Evolutionary conservation across 345 rosid genomes (phyloP), one percentile per base, ranked within the genome.

Genomic region (Citrus unshiu): DNA sequence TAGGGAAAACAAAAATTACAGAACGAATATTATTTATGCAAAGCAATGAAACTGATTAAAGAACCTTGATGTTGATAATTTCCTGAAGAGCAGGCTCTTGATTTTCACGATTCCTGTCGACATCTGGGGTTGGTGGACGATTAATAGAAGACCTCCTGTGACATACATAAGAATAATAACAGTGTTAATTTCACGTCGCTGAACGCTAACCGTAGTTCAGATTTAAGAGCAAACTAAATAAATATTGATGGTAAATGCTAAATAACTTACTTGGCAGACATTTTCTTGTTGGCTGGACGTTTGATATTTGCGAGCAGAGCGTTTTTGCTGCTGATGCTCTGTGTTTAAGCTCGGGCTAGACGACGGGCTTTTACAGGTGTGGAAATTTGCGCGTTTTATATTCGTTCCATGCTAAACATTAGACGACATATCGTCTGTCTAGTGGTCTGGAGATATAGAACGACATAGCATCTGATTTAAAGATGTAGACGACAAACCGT

Each of bases 141-240:
- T 89, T 93, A 82, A 84, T 88, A 9, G 93, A 91, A n/a, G 83
- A 83, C 84, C 92, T 90, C 94, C 94, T 90, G 84, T 46, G 46
- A 19, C 25, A 22, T 51, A 56, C 12, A 2, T 32, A 30, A 3
- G 14, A 7, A 14, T 14, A 18, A 12, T 16, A 67, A 21, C n/a
- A 1, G 8, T 6, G 16, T 65, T 30, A 29, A 30, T 14, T 56
- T 7, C 22, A 56, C 9, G 13, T 32, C 51, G 18, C 16, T 12
- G 10, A 46, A 13, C 2, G 19, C 58, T 9, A 72, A 72, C 6
- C 46, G 13, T 32, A n/a, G 21, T 22, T 16, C 32, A 65, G 7
- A 13, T 3, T 14, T 46, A 46, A 46, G 51, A 46, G 13, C 25
- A 68, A 65, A 27, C 9, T 39, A 49, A 5, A 1, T 5, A 46